A percentile compares a stretch with the other conserved stretches of the same genome.
phyloP scores from a whole-genome alignment of 2,329 filamentous ascomycete genomes.

The Incumbomyces lentus region DNA sequence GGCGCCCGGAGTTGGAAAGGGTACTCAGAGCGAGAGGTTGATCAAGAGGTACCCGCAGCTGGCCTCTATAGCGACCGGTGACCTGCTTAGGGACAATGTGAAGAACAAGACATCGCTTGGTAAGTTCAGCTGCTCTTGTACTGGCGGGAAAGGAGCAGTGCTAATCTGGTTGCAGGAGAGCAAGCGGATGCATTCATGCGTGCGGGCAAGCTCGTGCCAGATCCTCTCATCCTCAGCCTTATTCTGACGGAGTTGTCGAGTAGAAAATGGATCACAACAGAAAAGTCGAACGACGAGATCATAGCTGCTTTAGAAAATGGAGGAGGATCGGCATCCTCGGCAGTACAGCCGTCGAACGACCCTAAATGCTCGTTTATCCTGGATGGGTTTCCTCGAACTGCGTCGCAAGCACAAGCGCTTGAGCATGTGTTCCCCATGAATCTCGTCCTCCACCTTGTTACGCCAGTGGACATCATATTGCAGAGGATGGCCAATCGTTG shows the following conservation, averaged over 20 bases:
- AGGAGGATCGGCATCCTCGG: conserved; percentile 29
- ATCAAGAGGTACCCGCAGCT: conserved; percentile 80
- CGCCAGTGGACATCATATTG: conserved; percentile 76
- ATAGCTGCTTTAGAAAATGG: conserved; percentile 30
- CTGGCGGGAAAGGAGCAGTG: not conserved
- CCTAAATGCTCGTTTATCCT: conserved; percentile 84
- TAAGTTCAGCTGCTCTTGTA: conserved; percentile 31
- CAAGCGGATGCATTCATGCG: conserved; percentile 85
- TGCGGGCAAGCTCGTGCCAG: conserved; percentile 77
- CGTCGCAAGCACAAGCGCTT: conserved; percentile 64
- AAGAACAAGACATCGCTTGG: conserved; percentile 76
- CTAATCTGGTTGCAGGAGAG: conserved; percentile 50
- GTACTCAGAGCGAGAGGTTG: conserved; percentile 84
- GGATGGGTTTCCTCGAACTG: conserved; percentile 89
- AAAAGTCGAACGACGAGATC: conserved; percentile 26
- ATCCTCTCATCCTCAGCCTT: conserved; percentile 80
- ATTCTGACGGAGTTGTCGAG: conserved; percentile 81
- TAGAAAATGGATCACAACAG: conserved; percentile 65
- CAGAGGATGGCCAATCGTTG: conserved; percentile 83
- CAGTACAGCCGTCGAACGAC: conserved; percentile 42
- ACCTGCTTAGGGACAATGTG: conserved; percentile 86
- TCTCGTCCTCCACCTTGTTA: conserved; percentile 76
- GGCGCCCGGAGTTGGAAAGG: conserved; percentile 93
- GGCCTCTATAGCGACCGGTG: conserved; percentile 84
- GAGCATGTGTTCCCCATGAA: conserved; percentile 87